These are phyloP conservation scores for Trichoderma sp. DNA, from an alignment of 2,329 filamentous ascomycete genomes.

Conservation along the genomic window DNA sequence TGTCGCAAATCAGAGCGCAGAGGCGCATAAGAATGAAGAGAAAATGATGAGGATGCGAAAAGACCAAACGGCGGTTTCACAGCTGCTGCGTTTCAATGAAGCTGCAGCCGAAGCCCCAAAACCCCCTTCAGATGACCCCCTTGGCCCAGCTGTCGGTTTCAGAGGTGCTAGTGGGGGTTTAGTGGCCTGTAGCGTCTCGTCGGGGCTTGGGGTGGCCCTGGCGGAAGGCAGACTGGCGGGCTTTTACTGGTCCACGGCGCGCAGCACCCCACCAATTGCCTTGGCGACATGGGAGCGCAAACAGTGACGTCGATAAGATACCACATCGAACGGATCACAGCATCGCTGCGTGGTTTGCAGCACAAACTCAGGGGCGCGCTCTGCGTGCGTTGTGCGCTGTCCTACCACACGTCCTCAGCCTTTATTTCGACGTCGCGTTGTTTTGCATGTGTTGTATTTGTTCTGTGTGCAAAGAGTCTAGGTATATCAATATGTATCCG, in stretches of 20 bases:
- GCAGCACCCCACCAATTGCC: conserved; percentile 17
- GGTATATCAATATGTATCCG: not conserved
- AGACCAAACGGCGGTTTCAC: conserved; percentile 23
- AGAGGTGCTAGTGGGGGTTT: conserved; percentile 23
- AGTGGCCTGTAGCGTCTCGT: conserved; percentile 1
- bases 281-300: conserved; percentile 14
- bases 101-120: conserved; percentile 1
- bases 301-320: conserved; percentile 23
- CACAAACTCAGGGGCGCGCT: conserved; percentile 4
- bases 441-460: not conserved
- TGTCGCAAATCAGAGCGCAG: not conserved
- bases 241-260: conserved; percentile 11
- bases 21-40: not conserved
- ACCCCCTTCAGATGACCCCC: conserved; percentile 12
- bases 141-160: conserved; percentile 24
- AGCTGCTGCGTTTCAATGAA: conserved; percentile 20
- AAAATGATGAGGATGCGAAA: not conserved
- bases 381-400: not conserved
- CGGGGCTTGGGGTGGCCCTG: conserved; percentile 5
- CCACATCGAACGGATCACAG: not conserved
- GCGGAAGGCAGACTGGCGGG: conserved; percentile 12
- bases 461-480: not conserved
- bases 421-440: not conserved
- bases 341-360: not conserved
- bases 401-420: not conserved